Evolutionary conservation across 768 basidiomycete species (phyloP).

Genomic region (Cystofilobasidium bisporidii): DNA sequence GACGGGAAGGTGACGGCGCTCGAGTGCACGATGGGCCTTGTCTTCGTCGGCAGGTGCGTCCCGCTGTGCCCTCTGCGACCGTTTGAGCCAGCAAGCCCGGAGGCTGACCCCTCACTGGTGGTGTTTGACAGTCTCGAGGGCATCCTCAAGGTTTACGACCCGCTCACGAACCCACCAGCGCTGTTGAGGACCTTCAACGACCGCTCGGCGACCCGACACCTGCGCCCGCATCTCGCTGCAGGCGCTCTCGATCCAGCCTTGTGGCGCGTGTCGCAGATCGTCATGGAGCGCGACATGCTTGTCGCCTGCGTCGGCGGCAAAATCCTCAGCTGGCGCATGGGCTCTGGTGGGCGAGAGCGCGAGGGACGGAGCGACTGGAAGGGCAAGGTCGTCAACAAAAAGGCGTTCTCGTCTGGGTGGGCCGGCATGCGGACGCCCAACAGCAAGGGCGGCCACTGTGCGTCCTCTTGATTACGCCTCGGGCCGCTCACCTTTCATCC

Average conservation of each 20-base stretch:
- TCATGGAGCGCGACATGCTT: constrained; percentile 20
- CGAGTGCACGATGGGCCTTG: constrained; percentile 8
- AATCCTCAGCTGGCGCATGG: constrained; percentile 24
- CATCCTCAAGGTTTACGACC: constrained; percentile 15
- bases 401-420: constrained; percentile 3
- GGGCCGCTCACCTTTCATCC: not conserved
- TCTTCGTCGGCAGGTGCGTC: constrained; percentile 19
- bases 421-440: constrained; percentile 1
- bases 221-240: constrained; percentile 5
- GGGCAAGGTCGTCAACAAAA: constrained; percentile 24
- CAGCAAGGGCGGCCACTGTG: constrained; percentile 11
- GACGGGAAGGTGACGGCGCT: constrained; percentile 24
- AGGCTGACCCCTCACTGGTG: not conserved
- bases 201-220: constrained; percentile 15
- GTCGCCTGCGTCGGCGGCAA: constrained; percentile 16
- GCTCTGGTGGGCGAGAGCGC: not conserved
- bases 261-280: constrained; percentile 19
- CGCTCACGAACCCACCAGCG: constrained; percentile 5
- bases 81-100: not conserved
- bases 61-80: not conserved
- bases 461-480: not conserved
- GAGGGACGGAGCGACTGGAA: constrained; percentile 21
- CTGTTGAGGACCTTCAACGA: constrained; percentile 20
- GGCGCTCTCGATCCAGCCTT: constrained; percentile 25
- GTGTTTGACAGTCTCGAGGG: constrained; percentile 1